Evolutionary conservation across 2,329 filamentous ascomycete species (phyloP).

Genomic region (Cercospora nicotianae): DNA sequence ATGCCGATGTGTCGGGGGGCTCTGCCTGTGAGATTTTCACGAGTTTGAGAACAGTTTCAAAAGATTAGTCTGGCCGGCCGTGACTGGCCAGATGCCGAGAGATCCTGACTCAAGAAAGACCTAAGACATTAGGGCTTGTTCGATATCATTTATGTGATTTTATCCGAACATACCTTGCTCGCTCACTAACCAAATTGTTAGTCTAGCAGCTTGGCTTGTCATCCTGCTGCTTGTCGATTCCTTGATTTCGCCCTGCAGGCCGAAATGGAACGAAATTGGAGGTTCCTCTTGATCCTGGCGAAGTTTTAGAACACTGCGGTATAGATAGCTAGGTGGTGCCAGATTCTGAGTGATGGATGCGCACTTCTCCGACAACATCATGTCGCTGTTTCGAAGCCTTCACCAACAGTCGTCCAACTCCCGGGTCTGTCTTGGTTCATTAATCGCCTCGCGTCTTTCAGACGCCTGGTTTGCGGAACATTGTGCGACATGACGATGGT

Average conservation of each 20-base stretch:
- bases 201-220: background rate
- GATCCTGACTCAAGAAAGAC: background rate
- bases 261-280: background rate
- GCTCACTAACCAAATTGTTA: background rate
- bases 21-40: background rate
- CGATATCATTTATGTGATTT: background rate
- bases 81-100: background rate
- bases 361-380: background rate
- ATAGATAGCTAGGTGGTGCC: background rate
- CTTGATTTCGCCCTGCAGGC: background rate
- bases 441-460: background rate
- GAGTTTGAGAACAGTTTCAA: background rate
- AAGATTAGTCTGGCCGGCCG: background rate
- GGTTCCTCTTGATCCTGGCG: background rate
- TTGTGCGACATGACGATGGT: background rate
- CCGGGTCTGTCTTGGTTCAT: background rate
- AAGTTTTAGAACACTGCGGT: background rate
- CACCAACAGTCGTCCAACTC: background rate
- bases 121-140: background rate
- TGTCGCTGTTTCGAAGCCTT: background rate
- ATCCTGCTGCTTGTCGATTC: background rate
- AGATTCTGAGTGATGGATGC: background rate
- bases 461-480: background rate
- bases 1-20: background rate
- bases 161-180: background rate